Evolutionary conservation across 2,329 filamentous ascomycete genomes (phyloP).

Genomic region (Chalara sp.): DNA sequence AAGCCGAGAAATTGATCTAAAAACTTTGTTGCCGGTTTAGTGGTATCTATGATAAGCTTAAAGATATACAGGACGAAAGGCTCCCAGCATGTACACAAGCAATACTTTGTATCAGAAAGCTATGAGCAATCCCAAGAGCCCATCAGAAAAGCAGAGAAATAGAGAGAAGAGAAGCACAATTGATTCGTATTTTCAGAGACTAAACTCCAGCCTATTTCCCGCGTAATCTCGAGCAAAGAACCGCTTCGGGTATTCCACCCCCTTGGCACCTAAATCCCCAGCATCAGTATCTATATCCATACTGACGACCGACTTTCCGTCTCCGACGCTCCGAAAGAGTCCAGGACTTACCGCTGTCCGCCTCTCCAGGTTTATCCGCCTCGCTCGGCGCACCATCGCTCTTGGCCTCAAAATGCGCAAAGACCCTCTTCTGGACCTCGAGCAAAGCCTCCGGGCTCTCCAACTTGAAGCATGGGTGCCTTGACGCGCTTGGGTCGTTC

Average conservation of each 20-base stretch:
- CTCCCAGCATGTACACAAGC: too few relatives aligned
- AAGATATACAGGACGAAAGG: too few relatives aligned
- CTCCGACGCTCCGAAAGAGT: not conserved
- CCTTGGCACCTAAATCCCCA: not conserved
- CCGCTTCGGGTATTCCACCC: not conserved
- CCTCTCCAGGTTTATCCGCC: constrained; percentile 47
- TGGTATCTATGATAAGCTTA: too few relatives aligned
- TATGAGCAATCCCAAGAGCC: too few relatives aligned
- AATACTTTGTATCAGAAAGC: too few relatives aligned
- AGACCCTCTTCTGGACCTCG: constrained; percentile 40
- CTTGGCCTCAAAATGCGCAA: constrained; percentile 42
- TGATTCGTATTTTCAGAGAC: constrained; percentile 26
- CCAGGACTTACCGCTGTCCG: constrained; percentile 31
- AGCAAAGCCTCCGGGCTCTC: constrained; percentile 39
- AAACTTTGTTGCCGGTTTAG: too few relatives aligned
- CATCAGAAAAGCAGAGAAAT: too few relatives aligned
- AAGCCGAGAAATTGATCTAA: too few relatives aligned
- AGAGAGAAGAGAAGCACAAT: too few relatives aligned
- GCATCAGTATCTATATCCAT: not conserved
- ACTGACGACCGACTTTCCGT: not conserved
- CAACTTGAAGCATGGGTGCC: constrained; percentile 54
- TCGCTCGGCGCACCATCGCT: constrained; percentile 43
- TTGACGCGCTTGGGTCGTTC: constrained; percentile 34
- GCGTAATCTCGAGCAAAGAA: constrained; percentile 44
- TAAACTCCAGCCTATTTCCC: constrained; percentile 48